Evolutionary conservation across 2,329 filamentous ascomycete species (phyloP).

Genomic region (Fusarium tuaranense): DNA sequence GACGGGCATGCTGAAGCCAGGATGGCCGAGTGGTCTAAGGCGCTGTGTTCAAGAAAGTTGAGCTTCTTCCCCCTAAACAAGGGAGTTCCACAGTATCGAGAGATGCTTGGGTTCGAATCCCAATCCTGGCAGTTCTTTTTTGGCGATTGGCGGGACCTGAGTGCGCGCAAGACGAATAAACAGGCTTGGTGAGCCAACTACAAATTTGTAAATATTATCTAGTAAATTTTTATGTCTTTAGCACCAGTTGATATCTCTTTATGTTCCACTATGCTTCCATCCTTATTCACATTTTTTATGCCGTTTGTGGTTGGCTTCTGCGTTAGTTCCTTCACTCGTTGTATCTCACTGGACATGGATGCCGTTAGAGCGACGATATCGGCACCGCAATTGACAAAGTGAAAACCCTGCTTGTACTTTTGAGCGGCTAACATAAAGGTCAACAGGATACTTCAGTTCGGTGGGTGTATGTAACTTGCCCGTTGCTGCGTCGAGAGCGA

Average conservation of each 20-base stretch:
- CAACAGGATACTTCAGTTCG: too few species aligned
- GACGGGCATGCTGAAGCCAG: not conserved
- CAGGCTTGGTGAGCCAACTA: not conserved
- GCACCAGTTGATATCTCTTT: not conserved
- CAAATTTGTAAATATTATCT: not conserved
- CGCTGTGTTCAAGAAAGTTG: constrained; percentile 1
- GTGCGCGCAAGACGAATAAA: too few species aligned
- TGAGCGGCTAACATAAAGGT: not conserved
- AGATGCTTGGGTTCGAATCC: constrained; percentile 1
- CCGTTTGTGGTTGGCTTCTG: not conserved
- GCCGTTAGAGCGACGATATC: not conserved
- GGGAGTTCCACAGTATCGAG: not conserved
- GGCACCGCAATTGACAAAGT: constrained; percentile 5
- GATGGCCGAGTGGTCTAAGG: constrained; percentile 2
- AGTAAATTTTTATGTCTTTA: not conserved
- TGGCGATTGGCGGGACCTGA: too few species aligned
- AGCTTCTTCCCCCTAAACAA: not conserved
- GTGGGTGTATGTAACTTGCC: not conserved
- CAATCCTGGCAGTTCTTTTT: not conserved
- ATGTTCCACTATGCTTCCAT: not conserved
- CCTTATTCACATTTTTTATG: not conserved
- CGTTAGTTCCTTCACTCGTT: not conserved
- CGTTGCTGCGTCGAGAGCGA: not conserved
- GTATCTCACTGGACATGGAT: not conserved
- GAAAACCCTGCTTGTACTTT: constrained; percentile 2